phyloP scores from a whole-genome alignment of 306 rosid genomes.

The Inga laurina region DNA sequence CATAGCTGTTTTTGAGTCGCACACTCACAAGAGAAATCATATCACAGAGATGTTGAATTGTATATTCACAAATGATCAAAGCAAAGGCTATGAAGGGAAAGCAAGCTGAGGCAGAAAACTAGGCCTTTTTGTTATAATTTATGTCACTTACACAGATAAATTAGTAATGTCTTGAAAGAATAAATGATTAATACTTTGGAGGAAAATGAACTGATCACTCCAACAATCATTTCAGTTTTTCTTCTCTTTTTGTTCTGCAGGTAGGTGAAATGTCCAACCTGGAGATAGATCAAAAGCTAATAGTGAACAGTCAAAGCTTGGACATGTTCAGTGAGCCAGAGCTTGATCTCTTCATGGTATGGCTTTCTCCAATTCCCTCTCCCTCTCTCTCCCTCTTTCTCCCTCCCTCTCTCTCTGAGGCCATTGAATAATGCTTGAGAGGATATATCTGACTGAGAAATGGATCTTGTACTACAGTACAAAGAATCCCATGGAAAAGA shows the following conservation, averaged over 20 bases:
- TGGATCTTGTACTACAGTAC: neutral
- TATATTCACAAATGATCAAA: neutral
- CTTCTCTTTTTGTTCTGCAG: constrained; percentile 46
- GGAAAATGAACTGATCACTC: neutral
- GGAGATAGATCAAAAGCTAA: constrained; percentile 45
- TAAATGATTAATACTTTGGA: neutral
- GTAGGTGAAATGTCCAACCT: constrained; percentile 53
- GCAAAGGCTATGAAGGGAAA: neutral
- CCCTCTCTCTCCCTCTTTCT: neutral
- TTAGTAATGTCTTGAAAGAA: neutral
- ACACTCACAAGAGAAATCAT: neutral
- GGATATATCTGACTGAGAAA: neutral
- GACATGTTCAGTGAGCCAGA: constrained; percentile 57
- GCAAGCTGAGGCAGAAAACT: neutral
- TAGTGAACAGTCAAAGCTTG: constrained; percentile 36
- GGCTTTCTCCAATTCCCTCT: neutral
- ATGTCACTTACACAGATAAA: neutral
- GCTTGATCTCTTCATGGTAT: constrained; percentile 90
- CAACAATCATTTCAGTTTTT: neutral
- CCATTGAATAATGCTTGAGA: neutral
- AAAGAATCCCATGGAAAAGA: constrained; percentile 13
- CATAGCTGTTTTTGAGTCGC: neutral
- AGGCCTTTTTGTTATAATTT: neutral
- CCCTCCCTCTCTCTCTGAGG: neutral
- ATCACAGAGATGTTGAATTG: neutral